phyloP scores from a whole-genome alignment of 768 basidiomycete genomes.

The Phanerodontia chrysosporium region DNA sequence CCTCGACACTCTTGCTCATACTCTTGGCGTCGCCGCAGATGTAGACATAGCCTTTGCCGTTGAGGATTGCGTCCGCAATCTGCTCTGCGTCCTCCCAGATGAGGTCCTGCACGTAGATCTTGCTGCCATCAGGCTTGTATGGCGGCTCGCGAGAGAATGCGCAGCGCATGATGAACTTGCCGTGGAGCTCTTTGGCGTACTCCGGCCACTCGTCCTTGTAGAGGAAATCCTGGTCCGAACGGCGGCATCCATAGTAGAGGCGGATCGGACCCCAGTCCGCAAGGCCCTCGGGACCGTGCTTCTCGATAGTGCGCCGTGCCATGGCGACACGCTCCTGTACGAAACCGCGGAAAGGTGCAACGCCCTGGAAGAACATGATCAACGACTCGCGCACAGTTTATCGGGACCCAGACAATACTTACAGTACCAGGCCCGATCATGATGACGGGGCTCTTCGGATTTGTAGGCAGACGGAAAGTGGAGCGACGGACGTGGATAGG shows the following conservation, averaged over 20 bases:
- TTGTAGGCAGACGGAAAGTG: constrained; percentile 95
- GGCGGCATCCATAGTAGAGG: constrained; percentile 95
- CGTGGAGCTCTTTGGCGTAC: constrained; percentile 81
- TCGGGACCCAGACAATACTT: constrained; percentile 42
- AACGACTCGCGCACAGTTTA: neutral
- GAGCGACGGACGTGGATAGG: constrained; percentile 95
- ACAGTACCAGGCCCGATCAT: constrained; percentile 99
- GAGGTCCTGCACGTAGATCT: constrained; percentile 99
- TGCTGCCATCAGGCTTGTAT: constrained; percentile 87
- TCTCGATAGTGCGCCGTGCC: constrained; percentile 89
- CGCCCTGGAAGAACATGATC: constrained; percentile 56
- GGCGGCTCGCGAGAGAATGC: constrained; percentile 88
- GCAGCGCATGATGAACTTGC: constrained; percentile 84
- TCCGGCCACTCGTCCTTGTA: constrained; percentile 95
- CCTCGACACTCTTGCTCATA: constrained; percentile 96
- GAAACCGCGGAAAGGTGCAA: constrained; percentile 99
- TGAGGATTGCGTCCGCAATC: constrained; percentile 84
- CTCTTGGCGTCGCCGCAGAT: constrained; percentile 95
- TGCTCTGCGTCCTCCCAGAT: constrained; percentile 83
- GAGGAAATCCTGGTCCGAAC: constrained; percentile 83
- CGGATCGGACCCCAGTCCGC: constrained; percentile 94
- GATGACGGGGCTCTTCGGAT: constrained; percentile 96
- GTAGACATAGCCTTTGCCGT: constrained; percentile 95
- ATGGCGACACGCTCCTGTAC: constrained; percentile 97
- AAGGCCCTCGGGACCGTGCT: constrained; percentile 91